Evolutionary conservation across 768 basidiomycete species (phyloP), one percentile per base, ranked within the genome.

Genomic region (Hydnomerulius pinastri): DNA sequence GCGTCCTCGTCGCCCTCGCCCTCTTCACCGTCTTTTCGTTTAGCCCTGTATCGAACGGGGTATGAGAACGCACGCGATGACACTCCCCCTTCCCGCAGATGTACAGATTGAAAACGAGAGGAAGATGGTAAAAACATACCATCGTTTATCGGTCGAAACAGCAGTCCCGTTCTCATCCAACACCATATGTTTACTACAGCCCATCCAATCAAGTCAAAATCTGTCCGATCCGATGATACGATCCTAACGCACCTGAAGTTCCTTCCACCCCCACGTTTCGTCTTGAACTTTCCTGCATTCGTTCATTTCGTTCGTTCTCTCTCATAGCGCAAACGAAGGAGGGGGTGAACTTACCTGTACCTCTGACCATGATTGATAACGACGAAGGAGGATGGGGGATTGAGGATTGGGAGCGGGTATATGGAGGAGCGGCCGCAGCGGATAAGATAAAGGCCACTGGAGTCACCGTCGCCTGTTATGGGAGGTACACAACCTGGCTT

Each of bases 241-340:
- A 51, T 39, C 20, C 45, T 27, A 41, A 45, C 65, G 43, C 61
- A 87, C 83, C 90, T 90, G 70, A 94, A 95, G 65, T 74, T 85
- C 53, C 92, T 81, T 44, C 92, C 92, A 30, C 92, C 92, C 58
- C 92, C 92, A 44, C 92, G 89, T 64, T 86, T 89, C 57, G 83
- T 77, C 78, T 93, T 93, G 74, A 81, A 91, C 70, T 87, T 90
- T 54, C 91, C 90, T 84, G 58, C 6, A 2, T 38, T 3, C 11
- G 8, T 4, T 21, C 2, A 30, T 13, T 28, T 8, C 3, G 11
- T 7, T 21, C 20, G 23, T 38, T 27, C 1, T n/a, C 2, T 4
- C 17, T 17, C 33, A 33, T 10, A 33, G 8, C 28, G 13, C 12
- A 7, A 20, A 37, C 33, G 21, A 20, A 21, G 8, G 23, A 0